phyloP scores from a whole-genome alignment of 768 basidiomycete species.

The Termitomyces sp. region DNA sequence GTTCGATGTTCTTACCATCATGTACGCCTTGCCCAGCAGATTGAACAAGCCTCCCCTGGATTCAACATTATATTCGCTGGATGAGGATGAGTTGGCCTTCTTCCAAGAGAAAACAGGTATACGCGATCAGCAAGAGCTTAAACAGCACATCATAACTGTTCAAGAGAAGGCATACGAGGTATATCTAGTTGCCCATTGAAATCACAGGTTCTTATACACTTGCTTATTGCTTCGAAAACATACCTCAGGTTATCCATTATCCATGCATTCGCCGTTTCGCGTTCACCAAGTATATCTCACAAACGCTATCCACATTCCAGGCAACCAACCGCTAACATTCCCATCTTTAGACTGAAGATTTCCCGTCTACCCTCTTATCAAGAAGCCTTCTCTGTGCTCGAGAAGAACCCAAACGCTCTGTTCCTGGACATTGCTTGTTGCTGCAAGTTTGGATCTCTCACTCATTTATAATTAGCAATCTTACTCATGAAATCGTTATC shows the following conservation, averaged over 20 bases:
- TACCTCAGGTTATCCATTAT: slow-evolving; percentile 28
- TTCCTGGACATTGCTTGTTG: slow-evolving; percentile 24
- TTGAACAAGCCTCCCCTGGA: slow-evolving; percentile 14
- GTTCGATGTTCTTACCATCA: background rate
- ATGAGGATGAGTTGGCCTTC: slow-evolving; percentile 26
- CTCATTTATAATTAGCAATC: background rate
- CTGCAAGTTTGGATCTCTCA: slow-evolving; percentile 13
- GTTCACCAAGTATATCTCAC: slow-evolving; percentile 24
- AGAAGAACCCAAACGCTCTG: slow-evolving; percentile 15
- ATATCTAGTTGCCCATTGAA: background rate
- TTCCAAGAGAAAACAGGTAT: slow-evolving; percentile 33
- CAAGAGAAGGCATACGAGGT: slow-evolving; percentile 29
- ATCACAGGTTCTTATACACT: background rate
- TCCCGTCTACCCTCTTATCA: slow-evolving; percentile 17
- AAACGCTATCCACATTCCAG: background rate
- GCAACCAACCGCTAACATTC: background rate
- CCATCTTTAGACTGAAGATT: slow-evolving; percentile 16
- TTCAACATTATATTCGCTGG: slow-evolving; percentile 20
- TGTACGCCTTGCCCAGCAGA: background rate
- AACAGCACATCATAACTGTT: slow-evolving; percentile 32
- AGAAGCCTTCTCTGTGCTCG: slow-evolving; percentile 12
- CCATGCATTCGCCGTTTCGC: slow-evolving; percentile 32
- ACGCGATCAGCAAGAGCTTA: slow-evolving; percentile 29
- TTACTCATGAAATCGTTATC: background rate
- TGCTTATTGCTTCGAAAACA: background rate